Conservation (phyloP, 2,329 filamentous ascomycete species). For the Ilyonectria sp. region DNA sequence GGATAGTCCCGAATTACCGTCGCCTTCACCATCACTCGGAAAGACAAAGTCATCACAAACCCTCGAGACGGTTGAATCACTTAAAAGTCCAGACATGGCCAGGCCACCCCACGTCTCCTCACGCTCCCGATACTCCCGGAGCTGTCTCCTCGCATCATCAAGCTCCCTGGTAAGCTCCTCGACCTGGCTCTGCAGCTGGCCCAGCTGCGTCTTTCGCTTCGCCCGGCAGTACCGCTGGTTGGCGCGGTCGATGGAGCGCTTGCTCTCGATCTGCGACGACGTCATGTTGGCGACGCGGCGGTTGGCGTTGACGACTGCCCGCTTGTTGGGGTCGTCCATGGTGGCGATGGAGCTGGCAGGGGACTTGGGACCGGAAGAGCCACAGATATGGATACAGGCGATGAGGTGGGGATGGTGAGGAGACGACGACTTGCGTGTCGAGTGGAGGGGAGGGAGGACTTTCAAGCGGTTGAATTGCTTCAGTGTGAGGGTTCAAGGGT, state of each 20-base stretch:
- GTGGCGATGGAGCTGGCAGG: conserved; percentile 6
- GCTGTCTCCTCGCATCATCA: conserved; percentile 8
- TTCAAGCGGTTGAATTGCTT: neutral
- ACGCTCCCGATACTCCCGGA: conserved; percentile 22
- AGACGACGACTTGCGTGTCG: neutral
- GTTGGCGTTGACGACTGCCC: conserved; percentile 31
- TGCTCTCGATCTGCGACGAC: conserved; percentile 41
- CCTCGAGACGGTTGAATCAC: neutral
- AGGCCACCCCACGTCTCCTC: conserved; percentile 28
- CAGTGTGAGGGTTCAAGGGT: too few relatives aligned
- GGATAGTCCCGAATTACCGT: neutral
- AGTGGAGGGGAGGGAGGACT: neutral
- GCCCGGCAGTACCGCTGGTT: conserved; percentile 45
- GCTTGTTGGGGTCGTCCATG: conserved; percentile 16
- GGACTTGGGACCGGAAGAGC: neutral
- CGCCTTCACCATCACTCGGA: neutral
- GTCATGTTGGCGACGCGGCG: conserved; percentile 44
- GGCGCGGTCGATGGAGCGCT: conserved; percentile 45
- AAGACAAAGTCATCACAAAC: neutral
- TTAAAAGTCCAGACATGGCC: conserved; percentile 1
- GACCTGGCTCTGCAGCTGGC: conserved; percentile 38
- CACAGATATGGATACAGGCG: neutral
- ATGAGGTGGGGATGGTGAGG: too few relatives aligned
- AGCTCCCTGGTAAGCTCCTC: conserved; percentile 27
- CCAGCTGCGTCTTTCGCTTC: conserved; percentile 41